Percentiles rank a stretch among this genome's conserved stretches.
These are phyloP conservation scores for Teunomyces lycoperdinae DNA, from an alignment of 805 yeast species.

Conservation along the genomic window DNA sequence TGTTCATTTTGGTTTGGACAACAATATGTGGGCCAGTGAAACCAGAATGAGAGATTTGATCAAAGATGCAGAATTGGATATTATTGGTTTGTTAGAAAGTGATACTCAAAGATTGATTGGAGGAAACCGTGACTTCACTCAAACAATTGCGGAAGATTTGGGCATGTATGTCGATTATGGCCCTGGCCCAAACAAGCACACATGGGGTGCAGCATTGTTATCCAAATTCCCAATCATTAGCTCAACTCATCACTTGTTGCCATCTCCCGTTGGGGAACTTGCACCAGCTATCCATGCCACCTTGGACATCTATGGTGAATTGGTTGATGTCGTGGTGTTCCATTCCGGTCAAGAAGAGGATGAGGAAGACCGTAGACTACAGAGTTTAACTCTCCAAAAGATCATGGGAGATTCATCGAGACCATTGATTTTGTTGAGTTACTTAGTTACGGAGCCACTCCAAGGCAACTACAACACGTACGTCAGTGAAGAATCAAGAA, in stretches of 20 bases:
- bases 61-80: slow-evolving; percentile 83
- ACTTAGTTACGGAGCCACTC: slow-evolving; percentile 82
- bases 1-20: slow-evolving; percentile 93
- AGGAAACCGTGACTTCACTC: slow-evolving; percentile 94
- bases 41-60: slow-evolving; percentile 82
- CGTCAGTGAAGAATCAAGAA: slow-evolving; percentile 78
- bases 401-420: slow-evolving; percentile 79
- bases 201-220: slow-evolving; percentile 94
- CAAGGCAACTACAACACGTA: slow-evolving; percentile 91
- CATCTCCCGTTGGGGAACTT: slow-evolving; percentile 96
- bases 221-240: slow-evolving; percentile 92
- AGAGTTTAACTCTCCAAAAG: slow-evolving; percentile 69
- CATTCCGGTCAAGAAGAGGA: slow-evolving; percentile 99
- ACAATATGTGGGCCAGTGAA: slow-evolving; percentile 97
- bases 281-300: slow-evolving; percentile 99
- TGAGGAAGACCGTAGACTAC: slow-evolving; percentile 86
- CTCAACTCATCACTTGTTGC: slow-evolving; percentile 87
- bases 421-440: slow-evolving; percentile 86
- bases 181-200: slow-evolving; percentile 96
- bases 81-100: slow-evolving; percentile 85
- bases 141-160: slow-evolving; percentile 84
- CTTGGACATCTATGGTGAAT: slow-evolving; percentile 81
- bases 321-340: slow-evolving; percentile 92
- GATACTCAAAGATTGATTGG: slow-evolving; percentile 93
- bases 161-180: slow-evolving; percentile 96